A percentile compares a stretch with the other conserved stretches of the same genome.
Conservation (phyloP, 2,329 filamentous ascomycete genomes). For the Aspergillus ibericus region DNA sequence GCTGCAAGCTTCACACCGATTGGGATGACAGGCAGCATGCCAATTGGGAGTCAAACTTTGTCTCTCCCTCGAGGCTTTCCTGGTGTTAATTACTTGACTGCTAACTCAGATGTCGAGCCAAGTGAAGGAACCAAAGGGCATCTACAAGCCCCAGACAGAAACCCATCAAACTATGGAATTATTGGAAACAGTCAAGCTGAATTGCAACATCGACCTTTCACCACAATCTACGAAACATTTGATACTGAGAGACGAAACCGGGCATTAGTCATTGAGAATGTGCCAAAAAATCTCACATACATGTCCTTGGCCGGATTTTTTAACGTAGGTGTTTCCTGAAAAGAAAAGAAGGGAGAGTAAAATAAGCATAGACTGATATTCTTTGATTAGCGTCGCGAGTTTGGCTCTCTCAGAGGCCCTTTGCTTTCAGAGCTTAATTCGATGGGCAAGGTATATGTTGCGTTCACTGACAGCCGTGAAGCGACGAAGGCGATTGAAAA, state of each 20-base stretch:
- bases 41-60: slow-evolving; percentile 10
- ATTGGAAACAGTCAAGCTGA: slow-evolving; percentile 23
- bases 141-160: slow-evolving; percentile 13
- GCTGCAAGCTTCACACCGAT: slow-evolving; percentile 63
- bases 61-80: slow-evolving; percentile 14
- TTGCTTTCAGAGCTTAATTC: slow-evolving; percentile 37
- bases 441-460: slow-evolving; percentile 52
- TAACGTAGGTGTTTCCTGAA: slow-evolving; percentile 32
- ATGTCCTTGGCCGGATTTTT: slow-evolving; percentile 40
- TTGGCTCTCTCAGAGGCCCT: slow-evolving; percentile 40
- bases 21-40: slow-evolving; percentile 18
- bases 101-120: slow-evolving; percentile 22
- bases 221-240: slow-evolving; percentile 20
- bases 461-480: slow-evolving; percentile 63
- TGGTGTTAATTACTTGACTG: slow-evolving; percentile 21
- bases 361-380: neutral
- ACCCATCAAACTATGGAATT: slow-evolving; percentile 21
- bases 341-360: neutral
- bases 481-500: slow-evolving; percentile 54
- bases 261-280: slow-evolving; percentile 35
- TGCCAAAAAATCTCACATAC: slow-evolving; percentile 32
- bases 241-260: slow-evolving; percentile 30
- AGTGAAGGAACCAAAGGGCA: slow-evolving; percentile 9
- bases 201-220: slow-evolving; percentile 10
- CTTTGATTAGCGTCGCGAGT: slow-evolving; percentile 32